Conservation (phyloP, 495 filamentous ascomycete genomes). For the Hypoxylon perforatum region DNA sequence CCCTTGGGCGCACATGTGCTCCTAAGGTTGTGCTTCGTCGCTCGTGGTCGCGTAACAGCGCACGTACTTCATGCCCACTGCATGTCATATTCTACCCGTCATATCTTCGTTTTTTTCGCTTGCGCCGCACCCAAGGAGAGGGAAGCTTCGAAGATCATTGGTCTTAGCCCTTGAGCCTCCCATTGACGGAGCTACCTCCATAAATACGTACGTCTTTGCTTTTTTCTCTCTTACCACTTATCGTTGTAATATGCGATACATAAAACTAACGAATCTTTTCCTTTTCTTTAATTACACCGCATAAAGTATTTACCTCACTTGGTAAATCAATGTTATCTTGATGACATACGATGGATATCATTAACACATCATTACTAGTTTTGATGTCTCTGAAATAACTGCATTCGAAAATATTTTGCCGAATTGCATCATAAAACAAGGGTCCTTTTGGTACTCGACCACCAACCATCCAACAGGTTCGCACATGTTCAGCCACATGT, state of each 20-base stretch:
- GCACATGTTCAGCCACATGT: too few species aligned
- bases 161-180: background rate
- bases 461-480: background rate
- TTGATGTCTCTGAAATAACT: background rate
- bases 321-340: too few species aligned
- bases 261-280: background rate
- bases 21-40: slow-evolving; percentile 5
- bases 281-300: background rate
- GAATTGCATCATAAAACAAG: slow-evolving; percentile 8
- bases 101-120: slow-evolving; percentile 10
- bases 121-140: slow-evolving; percentile 9
- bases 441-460: background rate
- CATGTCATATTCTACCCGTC: slow-evolving; percentile 32
- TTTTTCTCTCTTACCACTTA: too few species aligned
- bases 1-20: background rate
- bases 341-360: too few species aligned
- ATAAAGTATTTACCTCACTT: too few species aligned
- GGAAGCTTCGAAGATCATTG: background rate
- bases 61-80: slow-evolving; percentile 8
- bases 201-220: too few species aligned
- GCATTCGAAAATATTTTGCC: background rate
- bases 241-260: too few species aligned
- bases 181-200: too few species aligned
- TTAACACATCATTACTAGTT: background rate
- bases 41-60: too few species aligned